A percentile compares a stretch with the other conserved stretches of the same genome.
phyloP scores from a whole-genome alignment of 2,329 filamentous ascomycete species.

The Curvularia verruculosa region DNA sequence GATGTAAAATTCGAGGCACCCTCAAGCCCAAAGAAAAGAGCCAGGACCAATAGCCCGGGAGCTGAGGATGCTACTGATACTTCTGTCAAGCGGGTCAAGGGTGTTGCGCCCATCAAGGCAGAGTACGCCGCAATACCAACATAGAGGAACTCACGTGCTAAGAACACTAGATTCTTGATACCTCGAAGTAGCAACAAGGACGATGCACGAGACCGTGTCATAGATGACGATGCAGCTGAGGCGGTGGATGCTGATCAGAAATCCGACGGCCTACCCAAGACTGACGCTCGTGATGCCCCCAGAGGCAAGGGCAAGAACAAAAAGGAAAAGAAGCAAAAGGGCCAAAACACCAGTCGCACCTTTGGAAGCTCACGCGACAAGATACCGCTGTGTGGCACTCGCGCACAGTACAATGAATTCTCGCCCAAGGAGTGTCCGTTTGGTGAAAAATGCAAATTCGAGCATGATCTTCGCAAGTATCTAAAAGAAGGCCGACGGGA shows the following conservation, averaged over 20 bases:
- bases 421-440: conserved; percentile 76
- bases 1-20: conserved; percentile 32
- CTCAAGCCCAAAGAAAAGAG: conserved; percentile 44
- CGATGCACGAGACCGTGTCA: conserved; percentile 34
- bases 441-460: conserved; percentile 79
- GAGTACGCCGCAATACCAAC: conserved; percentile 60
- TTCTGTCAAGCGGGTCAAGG: conserved; percentile 50
- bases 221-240: conserved; percentile 66
- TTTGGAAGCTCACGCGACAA: conserved; percentile 83
- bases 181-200: conserved; percentile 34
- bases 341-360: conserved; percentile 82
- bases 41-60: conserved; percentile 44
- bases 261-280: conserved; percentile 41
- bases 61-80: conserved; percentile 32
- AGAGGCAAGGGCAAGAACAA: conserved; percentile 57
- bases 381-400: conserved; percentile 77
- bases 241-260: conserved; percentile 54
- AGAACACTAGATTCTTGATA: conserved; percentile 42
- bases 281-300: conserved; percentile 44
- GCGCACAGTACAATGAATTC: conserved; percentile 76
- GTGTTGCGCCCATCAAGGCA: conserved; percentile 73
- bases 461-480: conserved; percentile 86
- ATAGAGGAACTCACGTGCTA: conserved; percentile 21
- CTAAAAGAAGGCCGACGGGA: conserved; percentile 79
- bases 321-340: conserved; percentile 68